Percentiles rank a stretch among this genome's conserved stretches.
phyloP scores from a whole-genome alignment of 257 asterid species.

The Vinca minor region DNA sequence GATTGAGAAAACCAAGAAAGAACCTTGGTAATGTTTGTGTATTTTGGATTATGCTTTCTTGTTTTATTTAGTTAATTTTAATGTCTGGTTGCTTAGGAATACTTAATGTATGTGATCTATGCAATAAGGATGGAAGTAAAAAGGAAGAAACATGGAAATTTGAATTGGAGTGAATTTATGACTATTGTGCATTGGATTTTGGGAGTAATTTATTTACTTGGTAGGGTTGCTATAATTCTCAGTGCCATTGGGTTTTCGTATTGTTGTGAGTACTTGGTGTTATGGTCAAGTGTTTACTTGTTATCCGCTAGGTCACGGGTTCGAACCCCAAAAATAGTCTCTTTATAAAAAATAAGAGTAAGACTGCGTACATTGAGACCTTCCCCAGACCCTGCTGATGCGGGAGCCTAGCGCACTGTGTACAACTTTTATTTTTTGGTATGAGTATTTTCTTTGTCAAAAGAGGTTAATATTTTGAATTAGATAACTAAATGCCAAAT shows the following conservation, averaged over 20 bases:
- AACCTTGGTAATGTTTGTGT: constrained; percentile 56
- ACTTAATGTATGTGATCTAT: not conserved
- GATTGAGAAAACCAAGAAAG: constrained; percentile 45
- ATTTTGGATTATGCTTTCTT: not conserved
- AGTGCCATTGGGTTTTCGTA: not conserved
- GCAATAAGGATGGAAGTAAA: not conserved
- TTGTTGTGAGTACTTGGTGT: not conserved
- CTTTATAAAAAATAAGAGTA: too few species aligned
- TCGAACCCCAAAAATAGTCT: too few species aligned
- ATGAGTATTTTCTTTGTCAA: too few species aligned
- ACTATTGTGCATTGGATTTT: not conserved
- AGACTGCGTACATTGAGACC: too few species aligned
- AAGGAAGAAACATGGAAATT: not conserved
- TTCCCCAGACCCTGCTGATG: too few species aligned
- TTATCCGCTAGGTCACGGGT: too few species aligned
- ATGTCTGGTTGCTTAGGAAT: not conserved
- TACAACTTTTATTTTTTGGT: too few species aligned
- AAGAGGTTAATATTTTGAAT: too few species aligned
- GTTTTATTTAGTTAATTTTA: not conserved
- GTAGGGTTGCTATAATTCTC: not conserved
- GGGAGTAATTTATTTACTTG: not conserved
- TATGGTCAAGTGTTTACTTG: too few species aligned
- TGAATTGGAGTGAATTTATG: not conserved
- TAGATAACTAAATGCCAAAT: too few species aligned
- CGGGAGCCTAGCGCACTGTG: too few species aligned